Evolutionary conservation across 306 rosid genomes (phyloP).

Genomic region (Ormosia semicastrata): DNA sequence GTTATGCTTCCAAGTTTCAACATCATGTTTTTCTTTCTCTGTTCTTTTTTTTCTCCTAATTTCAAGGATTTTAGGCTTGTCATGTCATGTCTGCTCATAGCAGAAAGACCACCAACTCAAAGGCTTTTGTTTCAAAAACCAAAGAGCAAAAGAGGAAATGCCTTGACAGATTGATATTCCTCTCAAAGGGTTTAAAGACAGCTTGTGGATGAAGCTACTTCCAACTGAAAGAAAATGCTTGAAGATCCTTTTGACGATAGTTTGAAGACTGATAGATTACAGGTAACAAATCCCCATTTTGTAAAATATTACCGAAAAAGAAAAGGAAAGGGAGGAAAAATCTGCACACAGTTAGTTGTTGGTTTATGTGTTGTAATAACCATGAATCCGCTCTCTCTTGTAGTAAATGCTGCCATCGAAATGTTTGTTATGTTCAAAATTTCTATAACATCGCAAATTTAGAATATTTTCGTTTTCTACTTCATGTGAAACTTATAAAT

Average conservation of each 20-base stretch:
- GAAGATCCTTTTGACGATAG: background rate
- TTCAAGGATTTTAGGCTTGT: conserved; percentile 8
- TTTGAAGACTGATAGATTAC: conserved; percentile 4
- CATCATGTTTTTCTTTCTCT: background rate
- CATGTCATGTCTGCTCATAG: background rate
- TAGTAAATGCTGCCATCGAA: background rate
- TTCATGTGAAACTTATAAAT: background rate
- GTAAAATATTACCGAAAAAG: background rate
- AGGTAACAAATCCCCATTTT: background rate
- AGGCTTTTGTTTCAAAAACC: background rate
- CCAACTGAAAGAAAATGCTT: background rate
- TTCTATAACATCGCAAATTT: background rate
- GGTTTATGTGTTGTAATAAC: conserved; percentile 15
- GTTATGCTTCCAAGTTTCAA: background rate
- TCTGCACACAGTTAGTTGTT: background rate
- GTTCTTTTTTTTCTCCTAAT: background rate
- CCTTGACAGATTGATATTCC: background rate
- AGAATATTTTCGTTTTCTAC: background rate
- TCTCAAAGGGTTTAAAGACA: background rate
- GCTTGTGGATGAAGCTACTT: background rate
- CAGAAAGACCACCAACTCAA: background rate
- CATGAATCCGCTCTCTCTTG: background rate
- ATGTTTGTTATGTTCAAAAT: background rate
- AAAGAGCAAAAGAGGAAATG: background rate
- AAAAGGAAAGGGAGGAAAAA: background rate